phyloP scores from a whole-genome alignment of 495 filamentous ascomycete species.

The Penicillium manginii region DNA sequence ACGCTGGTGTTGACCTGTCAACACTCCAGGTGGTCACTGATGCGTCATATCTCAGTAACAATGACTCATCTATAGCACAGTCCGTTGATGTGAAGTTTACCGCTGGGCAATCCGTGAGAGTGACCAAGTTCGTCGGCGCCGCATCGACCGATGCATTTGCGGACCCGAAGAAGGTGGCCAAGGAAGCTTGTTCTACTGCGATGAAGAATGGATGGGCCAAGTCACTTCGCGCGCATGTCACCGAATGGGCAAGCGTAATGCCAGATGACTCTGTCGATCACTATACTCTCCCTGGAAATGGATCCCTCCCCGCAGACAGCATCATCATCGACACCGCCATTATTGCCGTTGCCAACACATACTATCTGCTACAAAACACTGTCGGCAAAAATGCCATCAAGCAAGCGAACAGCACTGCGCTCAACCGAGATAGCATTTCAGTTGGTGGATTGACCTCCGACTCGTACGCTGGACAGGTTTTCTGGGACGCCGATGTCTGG shows the following conservation, averaged over 20 bases:
- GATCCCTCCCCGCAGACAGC: conserved; percentile 60
- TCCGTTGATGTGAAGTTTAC: conserved; percentile 52
- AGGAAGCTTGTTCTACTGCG: conserved; percentile 47
- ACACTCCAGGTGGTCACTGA: conserved; percentile 46
- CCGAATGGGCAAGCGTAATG: conserved; percentile 60
- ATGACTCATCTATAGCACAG: conserved; percentile 64
- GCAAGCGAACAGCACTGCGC: conserved; percentile 37
- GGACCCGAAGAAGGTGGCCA: conserved; percentile 54
- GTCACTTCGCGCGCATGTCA: conserved; percentile 52
- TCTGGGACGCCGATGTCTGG: conserved; percentile 72
- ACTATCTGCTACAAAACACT: conserved; percentile 72
- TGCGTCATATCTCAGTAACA: conserved; percentile 53
- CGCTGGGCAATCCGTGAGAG: conserved; percentile 50
- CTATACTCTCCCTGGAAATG: conserved; percentile 60
- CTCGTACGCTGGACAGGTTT: conserved; percentile 64
- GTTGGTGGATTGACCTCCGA: conserved; percentile 66
- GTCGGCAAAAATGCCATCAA: conserved; percentile 56
- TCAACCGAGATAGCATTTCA: conserved; percentile 61
- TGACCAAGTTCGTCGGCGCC: conserved; percentile 63
- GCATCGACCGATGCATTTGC: conserved; percentile 65
- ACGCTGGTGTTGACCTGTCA: conserved; percentile 48
- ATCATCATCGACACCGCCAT: conserved; percentile 66
- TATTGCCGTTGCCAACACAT: conserved; percentile 65
- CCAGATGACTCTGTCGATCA: conserved; percentile 63
- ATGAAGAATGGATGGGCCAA: conserved; percentile 47